Percentiles rank a stretch among this genome's conserved stretches.
phyloP scores from a whole-genome alignment of 192 early-diverging fungal genomes.

The Coemansia sp. region DNA sequence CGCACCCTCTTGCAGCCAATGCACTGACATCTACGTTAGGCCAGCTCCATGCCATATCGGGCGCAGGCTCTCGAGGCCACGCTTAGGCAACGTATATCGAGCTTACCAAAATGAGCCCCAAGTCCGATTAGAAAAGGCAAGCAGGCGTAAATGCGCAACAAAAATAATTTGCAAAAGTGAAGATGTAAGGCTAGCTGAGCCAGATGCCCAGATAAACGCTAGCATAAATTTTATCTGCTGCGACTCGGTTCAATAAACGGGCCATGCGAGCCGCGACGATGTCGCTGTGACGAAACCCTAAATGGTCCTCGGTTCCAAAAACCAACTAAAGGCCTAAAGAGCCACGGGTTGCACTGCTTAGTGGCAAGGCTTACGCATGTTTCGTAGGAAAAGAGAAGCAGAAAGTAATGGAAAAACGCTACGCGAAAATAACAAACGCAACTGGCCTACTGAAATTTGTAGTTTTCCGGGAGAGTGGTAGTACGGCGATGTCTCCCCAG shows the following conservation, averaged over 20 bases:
- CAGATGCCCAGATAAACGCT: too few relatives aligned
- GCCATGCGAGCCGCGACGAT: not conserved
- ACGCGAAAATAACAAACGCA: not conserved
- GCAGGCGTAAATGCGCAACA: not conserved
- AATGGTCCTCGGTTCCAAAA: too few relatives aligned
- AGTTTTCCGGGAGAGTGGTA: constrained; percentile 31
- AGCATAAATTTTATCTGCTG: not conserved
- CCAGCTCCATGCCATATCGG: not conserved
- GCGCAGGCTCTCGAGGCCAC: not conserved
- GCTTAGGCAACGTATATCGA: not conserved
- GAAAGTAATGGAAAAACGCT: not conserved
- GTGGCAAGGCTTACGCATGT: not conserved
- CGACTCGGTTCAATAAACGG: not conserved
- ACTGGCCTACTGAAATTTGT: constrained; percentile 13
- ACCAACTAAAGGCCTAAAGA: too few relatives aligned
- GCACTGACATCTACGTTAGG: not conserved
- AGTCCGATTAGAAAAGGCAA: not conserved
- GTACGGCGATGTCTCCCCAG: constrained; percentile 33
- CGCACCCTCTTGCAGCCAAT: not conserved
- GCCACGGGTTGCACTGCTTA: not conserved
- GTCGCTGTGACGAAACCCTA: too few relatives aligned
- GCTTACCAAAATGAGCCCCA: not conserved
- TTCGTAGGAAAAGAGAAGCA: not conserved
- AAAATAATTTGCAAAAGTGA: not conserved
- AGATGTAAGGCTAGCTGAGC: not conserved